Evolutionary conservation across 495 filamentous ascomycete genomes (phyloP), one percentile per base, ranked within the genome.

Genomic region (Podospora pseudoanserina): DNA sequence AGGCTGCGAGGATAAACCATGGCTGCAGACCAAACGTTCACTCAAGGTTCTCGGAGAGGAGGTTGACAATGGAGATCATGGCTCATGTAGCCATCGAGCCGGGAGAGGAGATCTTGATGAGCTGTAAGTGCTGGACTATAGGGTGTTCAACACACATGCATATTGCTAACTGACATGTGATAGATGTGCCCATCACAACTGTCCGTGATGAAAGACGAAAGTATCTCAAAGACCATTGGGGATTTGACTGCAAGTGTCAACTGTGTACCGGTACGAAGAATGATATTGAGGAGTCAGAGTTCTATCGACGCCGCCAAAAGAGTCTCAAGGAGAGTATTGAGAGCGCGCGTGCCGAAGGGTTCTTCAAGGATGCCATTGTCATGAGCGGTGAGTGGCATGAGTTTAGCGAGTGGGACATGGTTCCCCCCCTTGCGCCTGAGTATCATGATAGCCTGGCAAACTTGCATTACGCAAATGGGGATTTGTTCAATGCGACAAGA

Each of bases 1-100:
- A 79, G 60, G 72, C 75, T 67, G 72, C 81, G 81, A 75, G 81
- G 59, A 74, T 82, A 23, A 83, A 82, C 64, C 80, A 83, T 56
- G 76, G 76, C 1, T 81, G 79, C 54, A 69, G 70, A 6, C 80
- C 81, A 63, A 83, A 81, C 56, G 79, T 79, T 1, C 79, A 78
- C 55, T 77, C 76, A 34, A 71, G 74, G 19, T 82, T 82, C 26
- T 80, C 76, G 0, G 66, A 75, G 3, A 63, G 68, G 0, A 75
- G 74, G 26, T 54, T 80, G 34, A 75, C 75, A 0, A 77, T 79
- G 63, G 80, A 80, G 63, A 68, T 81, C 26, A 74, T 81, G 1
- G 76, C 79, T 2, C 72, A 75, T 55, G 71, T 71, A n/a, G 71
- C 76, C 53, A 81, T 82, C n/a, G 70, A 78, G 59, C 65, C 73